Base-by-base conservation (phyloP, 148 eudicot genomes). In the Fagopyrum esculentum region DNA sequence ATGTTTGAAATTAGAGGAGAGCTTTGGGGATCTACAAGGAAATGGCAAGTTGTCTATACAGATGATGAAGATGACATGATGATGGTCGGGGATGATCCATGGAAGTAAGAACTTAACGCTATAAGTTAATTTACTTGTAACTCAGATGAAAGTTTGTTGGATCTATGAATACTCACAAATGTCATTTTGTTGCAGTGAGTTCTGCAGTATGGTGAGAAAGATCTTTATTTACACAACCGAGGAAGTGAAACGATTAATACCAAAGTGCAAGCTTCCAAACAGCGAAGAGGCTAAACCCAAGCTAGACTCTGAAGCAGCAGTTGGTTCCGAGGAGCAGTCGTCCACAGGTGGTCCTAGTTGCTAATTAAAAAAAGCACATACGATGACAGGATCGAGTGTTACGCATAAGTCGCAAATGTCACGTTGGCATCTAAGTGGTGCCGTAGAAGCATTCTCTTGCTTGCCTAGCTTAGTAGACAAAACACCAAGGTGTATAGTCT, bases 71-170 rank as follows among this genome's bases (percentile, higher is more conserved):
- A 85, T 78, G 98, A 94, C 80, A 89, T 84, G 88, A 94, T 94
- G 98, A 87, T 94, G 93, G 98, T 94, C 56, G 98, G 98, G 50
- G 98, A 94, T 81, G 98, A 94, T 85, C 98, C 98, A 76, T 94
- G 98, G 98, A 84, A 85, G 98, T 94, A 66, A 66, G 71, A 12
- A 40, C 71, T 35, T 66, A 6, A 1, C 12, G 45, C 12, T 43
- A 13, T 12, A 15, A 35, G 30, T 43, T 35, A 66, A 4, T 2
- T 49, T 49, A 8, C 52, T 49, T 8, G 1, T 49, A 12, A 49
- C 12, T 12, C 52, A 49, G 52, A 49, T 12, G 12, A 8, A 13
- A 49, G 26, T 6, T 49, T 49, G 52, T 49, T 49, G 52, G 52
- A 49, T 49, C 9, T 49, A 35, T 35, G 40, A 35, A 35, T 35